Evolutionary conservation across 805 yeast genomes (phyloP).

Genomic region (Saccharomycopsis capsularis): DNA sequence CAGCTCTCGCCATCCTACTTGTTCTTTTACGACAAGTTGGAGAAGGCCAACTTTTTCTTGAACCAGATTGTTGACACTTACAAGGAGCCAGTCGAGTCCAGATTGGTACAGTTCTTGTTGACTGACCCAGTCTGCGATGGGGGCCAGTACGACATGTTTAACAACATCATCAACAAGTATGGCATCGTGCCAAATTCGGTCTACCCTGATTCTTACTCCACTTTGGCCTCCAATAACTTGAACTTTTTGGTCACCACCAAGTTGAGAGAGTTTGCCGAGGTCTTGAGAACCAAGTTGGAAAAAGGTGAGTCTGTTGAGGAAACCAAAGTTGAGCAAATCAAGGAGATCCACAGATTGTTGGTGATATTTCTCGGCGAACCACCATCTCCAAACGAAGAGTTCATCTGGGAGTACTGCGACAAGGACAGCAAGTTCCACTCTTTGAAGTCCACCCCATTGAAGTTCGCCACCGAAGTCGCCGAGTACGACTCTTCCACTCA

Average conservation of each 20-base stretch:
- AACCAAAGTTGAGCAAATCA: conserved; percentile 41
- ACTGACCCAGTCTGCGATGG: conserved; percentile 70
- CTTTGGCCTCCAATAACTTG: conserved; percentile 44
- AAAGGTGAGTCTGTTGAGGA: conserved; percentile 34
- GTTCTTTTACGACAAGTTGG: conserved; percentile 80
- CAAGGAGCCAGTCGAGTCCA: conserved; percentile 57
- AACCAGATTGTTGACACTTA: conserved; percentile 69
- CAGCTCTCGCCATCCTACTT: conserved; percentile 73
- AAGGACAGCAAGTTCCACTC: conserved; percentile 52
- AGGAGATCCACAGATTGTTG: conserved; percentile 57
- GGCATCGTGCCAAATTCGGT: conserved; percentile 71
- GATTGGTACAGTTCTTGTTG: conserved; percentile 61
- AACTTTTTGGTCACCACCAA: conserved; percentile 60
- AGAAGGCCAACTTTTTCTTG: conserved; percentile 73
- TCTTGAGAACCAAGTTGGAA: conserved; percentile 44
- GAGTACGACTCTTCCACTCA: conserved; percentile 43
- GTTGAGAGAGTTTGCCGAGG: conserved; percentile 71
- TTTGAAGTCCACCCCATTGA: conserved; percentile 52
- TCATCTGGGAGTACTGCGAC: conserved; percentile 69
- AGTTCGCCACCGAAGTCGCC: conserved; percentile 51
- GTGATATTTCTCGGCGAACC: conserved; percentile 71
- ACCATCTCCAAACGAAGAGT: conserved; percentile 60
- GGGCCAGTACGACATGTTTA: conserved; percentile 82
- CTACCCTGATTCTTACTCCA: conserved; percentile 61
- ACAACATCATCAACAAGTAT: conserved; percentile 68